A percentile compares a stretch with the other conserved stretches of the same genome.
phyloP scores from a whole-genome alignment of 2,329 filamentous ascomycete species.

The Talaromyces rugulosus region DNA sequence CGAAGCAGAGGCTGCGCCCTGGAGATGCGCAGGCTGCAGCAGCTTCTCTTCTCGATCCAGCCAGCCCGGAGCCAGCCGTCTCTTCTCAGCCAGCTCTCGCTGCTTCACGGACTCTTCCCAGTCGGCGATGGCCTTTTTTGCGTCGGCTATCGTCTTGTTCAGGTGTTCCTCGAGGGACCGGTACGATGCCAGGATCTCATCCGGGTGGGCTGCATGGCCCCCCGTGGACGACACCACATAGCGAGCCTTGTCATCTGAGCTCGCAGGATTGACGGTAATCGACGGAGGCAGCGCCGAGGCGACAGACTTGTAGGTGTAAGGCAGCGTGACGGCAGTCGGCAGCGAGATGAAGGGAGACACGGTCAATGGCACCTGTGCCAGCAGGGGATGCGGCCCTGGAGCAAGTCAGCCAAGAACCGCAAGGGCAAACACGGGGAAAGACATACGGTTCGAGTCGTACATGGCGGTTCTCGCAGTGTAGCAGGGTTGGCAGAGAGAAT shows the following conservation, averaged over 20 bases:
- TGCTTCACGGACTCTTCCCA: conserved; percentile 64
- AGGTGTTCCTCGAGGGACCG: conserved; percentile 73
- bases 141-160: conserved; percentile 62
- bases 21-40: conserved; percentile 46
- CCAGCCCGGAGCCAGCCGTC: conserved; percentile 61
- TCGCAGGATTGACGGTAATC: conserved; percentile 50
- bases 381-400: conserved; percentile 74
- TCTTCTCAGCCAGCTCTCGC: conserved; percentile 60
- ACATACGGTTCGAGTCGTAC: conserved; percentile 45
- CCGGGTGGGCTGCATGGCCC: conserved; percentile 78
- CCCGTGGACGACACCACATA: conserved; percentile 78
- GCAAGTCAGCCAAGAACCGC: conserved; percentile 3
- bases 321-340: conserved; percentile 82
- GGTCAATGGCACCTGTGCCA: conserved; percentile 87
- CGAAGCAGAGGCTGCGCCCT: conserved; percentile 13
- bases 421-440: background rate
- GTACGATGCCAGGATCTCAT: conserved; percentile 80
- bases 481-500: background rate
- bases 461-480: conserved; percentile 20
- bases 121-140: conserved; percentile 59
- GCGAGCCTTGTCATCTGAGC: conserved; percentile 48
- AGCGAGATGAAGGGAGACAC: conserved; percentile 93
- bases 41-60: conserved; percentile 59
- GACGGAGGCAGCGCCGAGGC: conserved; percentile 80
- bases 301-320: conserved; percentile 90